Evolutionary conservation across 192 early-diverging fungal species (phyloP).

Genomic region (Linnemannia schmuckeri): DNA sequence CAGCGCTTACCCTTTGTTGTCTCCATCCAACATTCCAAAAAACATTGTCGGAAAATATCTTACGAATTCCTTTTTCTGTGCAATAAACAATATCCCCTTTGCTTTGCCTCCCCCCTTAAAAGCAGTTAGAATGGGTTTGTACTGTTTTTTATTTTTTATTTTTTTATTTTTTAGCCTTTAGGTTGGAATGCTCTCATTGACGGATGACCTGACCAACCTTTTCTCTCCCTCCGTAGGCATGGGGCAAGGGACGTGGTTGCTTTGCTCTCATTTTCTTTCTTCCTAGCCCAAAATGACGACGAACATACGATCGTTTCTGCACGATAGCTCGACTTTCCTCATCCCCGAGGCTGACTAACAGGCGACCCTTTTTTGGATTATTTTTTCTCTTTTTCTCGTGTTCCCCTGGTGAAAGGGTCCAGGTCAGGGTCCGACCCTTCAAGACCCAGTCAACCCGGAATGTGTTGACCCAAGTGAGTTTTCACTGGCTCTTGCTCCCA

Average conservation of each 20-base stretch:
- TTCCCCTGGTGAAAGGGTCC: too few species aligned
- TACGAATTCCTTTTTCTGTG: slow-evolving; percentile 1
- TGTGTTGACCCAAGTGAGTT: neutral
- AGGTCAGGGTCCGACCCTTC: slow-evolving; percentile 6
- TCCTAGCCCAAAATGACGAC: slow-evolving; percentile 1
- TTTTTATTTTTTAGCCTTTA: neutral
- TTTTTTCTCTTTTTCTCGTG: too few species aligned
- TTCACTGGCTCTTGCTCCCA: neutral
- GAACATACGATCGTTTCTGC: neutral
- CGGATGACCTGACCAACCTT: slow-evolving; percentile 16
- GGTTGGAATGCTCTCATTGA: slow-evolving; percentile 10
- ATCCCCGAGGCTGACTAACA: slow-evolving; percentile 9
- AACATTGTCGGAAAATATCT: slow-evolving; percentile 14
- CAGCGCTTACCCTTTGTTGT: neutral
- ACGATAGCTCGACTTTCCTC: neutral
- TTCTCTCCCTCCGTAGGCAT: slow-evolving; percentile 11
- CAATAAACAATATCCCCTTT: neutral
- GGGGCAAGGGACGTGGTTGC: neutral
- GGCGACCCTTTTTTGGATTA: neutral
- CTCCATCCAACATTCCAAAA: neutral
- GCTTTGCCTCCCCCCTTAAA: neutral
- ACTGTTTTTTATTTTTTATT: neutral
- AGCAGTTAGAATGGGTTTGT: slow-evolving; percentile 1
- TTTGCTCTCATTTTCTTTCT: slow-evolving; percentile 3
- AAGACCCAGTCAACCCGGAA: slow-evolving; percentile 5